Conservation (phyloP, 2,329 filamentous ascomycete genomes). For the Fusarium setosum region DNA sequence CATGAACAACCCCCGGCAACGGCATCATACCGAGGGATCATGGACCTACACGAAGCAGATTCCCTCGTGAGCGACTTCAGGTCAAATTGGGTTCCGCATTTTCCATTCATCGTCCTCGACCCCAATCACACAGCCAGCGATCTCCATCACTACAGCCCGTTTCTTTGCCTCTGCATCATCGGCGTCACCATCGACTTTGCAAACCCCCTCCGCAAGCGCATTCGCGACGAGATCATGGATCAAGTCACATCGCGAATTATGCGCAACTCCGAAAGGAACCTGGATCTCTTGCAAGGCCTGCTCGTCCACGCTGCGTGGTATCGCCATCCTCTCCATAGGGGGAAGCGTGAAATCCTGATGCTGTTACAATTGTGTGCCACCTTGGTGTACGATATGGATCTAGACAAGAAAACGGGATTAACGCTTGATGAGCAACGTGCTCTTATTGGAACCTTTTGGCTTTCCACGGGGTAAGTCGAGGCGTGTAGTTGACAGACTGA, state of each 20-base stretch:
- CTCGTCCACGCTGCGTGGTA: conserved; percentile 1
- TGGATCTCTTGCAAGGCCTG: neutral
- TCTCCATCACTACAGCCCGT: neutral
- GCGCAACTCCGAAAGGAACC: neutral
- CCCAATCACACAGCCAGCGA: neutral
- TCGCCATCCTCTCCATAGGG: neutral
- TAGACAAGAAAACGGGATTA: neutral
- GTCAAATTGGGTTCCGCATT: neutral
- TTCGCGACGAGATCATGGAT: neutral
- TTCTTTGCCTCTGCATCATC: neutral
- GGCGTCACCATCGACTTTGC: conserved; percentile 1
- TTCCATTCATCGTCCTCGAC: neutral
- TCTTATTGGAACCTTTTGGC: neutral
- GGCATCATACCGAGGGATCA: neutral
- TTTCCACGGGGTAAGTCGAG: neutral
- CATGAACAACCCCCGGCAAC: neutral
- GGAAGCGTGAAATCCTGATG: neutral
- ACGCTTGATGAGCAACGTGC: neutral
- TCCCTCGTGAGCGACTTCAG: neutral
- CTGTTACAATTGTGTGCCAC: neutral
- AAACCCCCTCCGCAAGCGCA: neutral
- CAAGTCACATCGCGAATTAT: neutral
- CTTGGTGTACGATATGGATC: neutral
- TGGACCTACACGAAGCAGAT: neutral
- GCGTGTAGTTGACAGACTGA: neutral